Base-by-base conservation (phyloP, 371 early-diverging fungal genomes). In the Mucor plumbeus region DNA sequence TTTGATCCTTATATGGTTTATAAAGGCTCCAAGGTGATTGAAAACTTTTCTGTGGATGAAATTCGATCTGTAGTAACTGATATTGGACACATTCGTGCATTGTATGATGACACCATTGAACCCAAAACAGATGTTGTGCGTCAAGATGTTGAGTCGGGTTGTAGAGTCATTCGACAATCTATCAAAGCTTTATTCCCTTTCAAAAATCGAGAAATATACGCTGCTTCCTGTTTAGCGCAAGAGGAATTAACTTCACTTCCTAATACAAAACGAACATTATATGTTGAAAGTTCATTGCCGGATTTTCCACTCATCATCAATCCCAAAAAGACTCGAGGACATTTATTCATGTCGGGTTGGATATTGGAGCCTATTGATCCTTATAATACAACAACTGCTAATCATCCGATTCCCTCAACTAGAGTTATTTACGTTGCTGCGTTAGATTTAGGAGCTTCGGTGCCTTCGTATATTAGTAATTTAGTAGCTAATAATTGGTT, bases 391-490 rank as follows among this genome's bases (percentile, higher is more conserved):
- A 73, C 78, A 0, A 71, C 78, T 3, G 74, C 72, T 26, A 86
- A 83, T 34, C 84, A 87, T 62, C 88, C 86, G 0, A 87, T 87
- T 15, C 88, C 88, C 6, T 86, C 86, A 0, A 85, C 81, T 10
- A 82, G 86, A 0, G 86, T 82, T 5, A 85, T 82, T 0, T 82
- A 72, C 59, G 79, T 87, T 41, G 79, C 77, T 2, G 78, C 85
- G 7, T 34, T 86, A 19, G 88, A 87, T 65, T 61, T 87, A 1
- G 88, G 88, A 5, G 67, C 70, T 4, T 74, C 81, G 0, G 76
- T 87, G 1, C 88, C 88, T 39, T 78, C 84, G 1, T 78, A 82
- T 59, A 72, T 87, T 43, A 87, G 88, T 47, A 85, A 83, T 11
- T 55, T 84, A 60, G 70, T 84, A 19, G 81, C 81, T 5, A 71